Conservation (phyloP, 2,329 filamentous ascomycete genomes). For the Colletotrichum magnum region DNA sequence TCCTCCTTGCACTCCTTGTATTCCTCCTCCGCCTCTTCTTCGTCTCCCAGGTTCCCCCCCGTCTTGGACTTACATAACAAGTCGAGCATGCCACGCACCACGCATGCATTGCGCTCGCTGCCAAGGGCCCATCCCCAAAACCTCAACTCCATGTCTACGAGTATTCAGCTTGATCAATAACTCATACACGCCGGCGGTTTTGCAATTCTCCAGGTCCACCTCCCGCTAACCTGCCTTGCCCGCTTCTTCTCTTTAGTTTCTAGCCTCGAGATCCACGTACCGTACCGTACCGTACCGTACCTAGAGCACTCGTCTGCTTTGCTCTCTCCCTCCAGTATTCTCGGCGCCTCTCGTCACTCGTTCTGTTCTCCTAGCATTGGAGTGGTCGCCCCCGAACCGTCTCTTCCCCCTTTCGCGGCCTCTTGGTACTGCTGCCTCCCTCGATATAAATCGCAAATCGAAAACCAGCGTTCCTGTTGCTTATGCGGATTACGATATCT, state of each 20-base stretch:
- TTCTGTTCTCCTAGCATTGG: constrained; percentile 9
- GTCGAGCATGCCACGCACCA: constrained; percentile 40
- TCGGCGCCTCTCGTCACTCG: constrained; percentile 7
- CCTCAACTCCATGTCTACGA: constrained; percentile 39
- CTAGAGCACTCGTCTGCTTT: not conserved
- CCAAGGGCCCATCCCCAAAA: constrained; percentile 33
- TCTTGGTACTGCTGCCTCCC: not conserved
- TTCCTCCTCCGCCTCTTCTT: constrained; percentile 28
- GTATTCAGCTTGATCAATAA: constrained; percentile 35
- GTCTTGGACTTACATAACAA: constrained; percentile 41
- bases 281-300: too few species aligned
- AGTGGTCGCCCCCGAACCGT: not conserved
- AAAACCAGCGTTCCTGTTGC: not conserved
- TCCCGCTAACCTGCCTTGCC: constrained; percentile 13
- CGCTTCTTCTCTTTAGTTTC: constrained; percentile 26
- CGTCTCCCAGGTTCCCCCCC: constrained; percentile 37
- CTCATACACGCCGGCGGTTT: constrained; percentile 30
- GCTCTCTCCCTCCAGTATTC: not conserved
- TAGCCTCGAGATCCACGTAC: constrained; percentile 11
- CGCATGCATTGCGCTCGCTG: constrained; percentile 35
- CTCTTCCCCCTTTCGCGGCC: not conserved
- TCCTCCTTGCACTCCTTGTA: constrained; percentile 1
- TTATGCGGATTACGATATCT: constrained; percentile 8
- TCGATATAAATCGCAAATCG: constrained; percentile 1
- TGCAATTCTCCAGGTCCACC: not conserved